Evolutionary conservation across 768 basidiomycete genomes (phyloP).

Genomic region (Termitomyces sp.): DNA sequence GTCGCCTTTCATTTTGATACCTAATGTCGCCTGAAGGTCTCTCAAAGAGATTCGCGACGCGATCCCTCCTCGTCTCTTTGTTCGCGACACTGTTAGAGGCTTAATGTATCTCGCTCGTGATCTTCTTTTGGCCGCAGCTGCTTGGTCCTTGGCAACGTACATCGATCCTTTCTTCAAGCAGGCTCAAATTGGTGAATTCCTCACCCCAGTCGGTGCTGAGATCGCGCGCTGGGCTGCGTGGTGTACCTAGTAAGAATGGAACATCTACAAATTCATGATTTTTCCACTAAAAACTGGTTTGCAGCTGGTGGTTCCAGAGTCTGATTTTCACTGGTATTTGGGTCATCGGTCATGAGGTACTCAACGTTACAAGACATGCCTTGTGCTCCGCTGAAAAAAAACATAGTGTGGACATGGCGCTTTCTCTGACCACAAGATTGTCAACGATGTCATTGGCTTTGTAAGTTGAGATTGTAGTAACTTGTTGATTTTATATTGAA

Average conservation of each 20-base stretch:
- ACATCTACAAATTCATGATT: background rate
- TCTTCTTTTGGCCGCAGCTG: slow-evolving; percentile 32
- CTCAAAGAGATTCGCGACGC: slow-evolving; percentile 45
- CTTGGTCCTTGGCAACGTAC: slow-evolving; percentile 36
- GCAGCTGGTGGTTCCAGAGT: slow-evolving; percentile 58
- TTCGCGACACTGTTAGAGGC: slow-evolving; percentile 34
- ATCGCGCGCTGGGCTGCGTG: slow-evolving; percentile 36
- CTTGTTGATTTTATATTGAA: slow-evolving; percentile 1
- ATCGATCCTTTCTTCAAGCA: slow-evolving; percentile 38
- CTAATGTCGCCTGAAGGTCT: slow-evolving; percentile 24
- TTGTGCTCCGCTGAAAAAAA: background rate
- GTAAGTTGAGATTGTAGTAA: slow-evolving; percentile 25
- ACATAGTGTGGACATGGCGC: slow-evolving; percentile 52
- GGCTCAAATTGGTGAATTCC: slow-evolving; percentile 12
- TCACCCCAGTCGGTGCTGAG: slow-evolving; percentile 31
- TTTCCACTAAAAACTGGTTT: background rate
- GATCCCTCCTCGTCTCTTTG: slow-evolving; percentile 41
- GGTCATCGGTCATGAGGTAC: slow-evolving; percentile 55
- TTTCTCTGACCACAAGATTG: slow-evolving; percentile 40
- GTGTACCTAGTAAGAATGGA: slow-evolving; percentile 36
- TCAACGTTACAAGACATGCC: background rate
- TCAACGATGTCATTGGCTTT: slow-evolving; percentile 49
- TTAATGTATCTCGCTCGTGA: slow-evolving; percentile 42
- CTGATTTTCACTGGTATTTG: slow-evolving; percentile 52
- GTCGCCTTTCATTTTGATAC: background rate